phyloP scores from a whole-genome alignment of 345 rosid species.

The Moricandia arvensis region DNA sequence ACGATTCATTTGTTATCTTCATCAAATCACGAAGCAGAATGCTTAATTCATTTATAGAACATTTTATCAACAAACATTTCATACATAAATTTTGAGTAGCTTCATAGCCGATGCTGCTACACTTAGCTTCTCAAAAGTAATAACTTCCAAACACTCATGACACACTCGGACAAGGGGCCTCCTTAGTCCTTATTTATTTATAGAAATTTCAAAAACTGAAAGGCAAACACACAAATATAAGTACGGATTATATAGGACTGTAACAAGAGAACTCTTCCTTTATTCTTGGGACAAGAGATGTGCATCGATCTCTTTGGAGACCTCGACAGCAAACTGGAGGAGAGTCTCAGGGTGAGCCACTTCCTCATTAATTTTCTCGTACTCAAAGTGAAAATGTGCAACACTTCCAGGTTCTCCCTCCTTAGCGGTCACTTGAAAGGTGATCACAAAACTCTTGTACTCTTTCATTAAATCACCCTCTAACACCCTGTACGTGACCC shows the following conservation, averaged over 20 bases:
- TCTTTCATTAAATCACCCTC: slow-evolving; percentile 28
- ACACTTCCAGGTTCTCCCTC: slow-evolving; percentile 16
- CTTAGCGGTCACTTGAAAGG: slow-evolving; percentile 17
- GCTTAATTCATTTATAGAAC: too few relatives aligned
- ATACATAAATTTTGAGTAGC: background rate
- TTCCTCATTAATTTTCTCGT: slow-evolving; percentile 38
- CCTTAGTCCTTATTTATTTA: slow-evolving; percentile 13
- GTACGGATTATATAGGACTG: background rate
- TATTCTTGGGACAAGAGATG: slow-evolving; percentile 28
- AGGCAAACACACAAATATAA: background rate
- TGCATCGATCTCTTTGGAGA: slow-evolving; percentile 31
- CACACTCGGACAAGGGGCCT: background rate
- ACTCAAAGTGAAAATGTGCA: slow-evolving; percentile 35
- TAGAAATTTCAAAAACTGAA: background rate
- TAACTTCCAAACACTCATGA: background rate
- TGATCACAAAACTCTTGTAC: slow-evolving; percentile 22
- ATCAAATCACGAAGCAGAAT: too few relatives aligned
- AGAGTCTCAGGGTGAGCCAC: slow-evolving; percentile 34
- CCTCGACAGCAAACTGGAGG: background rate
- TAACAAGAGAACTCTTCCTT: background rate
- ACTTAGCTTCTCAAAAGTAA: background rate
- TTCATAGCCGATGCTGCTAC: background rate
- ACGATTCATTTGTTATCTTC: too few relatives aligned
- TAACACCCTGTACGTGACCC: background rate
- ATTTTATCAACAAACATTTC: background rate